Conservation (phyloP, 225 moss, liverwort and hornwort genomes). For the Climacium dendroides region DNA sequence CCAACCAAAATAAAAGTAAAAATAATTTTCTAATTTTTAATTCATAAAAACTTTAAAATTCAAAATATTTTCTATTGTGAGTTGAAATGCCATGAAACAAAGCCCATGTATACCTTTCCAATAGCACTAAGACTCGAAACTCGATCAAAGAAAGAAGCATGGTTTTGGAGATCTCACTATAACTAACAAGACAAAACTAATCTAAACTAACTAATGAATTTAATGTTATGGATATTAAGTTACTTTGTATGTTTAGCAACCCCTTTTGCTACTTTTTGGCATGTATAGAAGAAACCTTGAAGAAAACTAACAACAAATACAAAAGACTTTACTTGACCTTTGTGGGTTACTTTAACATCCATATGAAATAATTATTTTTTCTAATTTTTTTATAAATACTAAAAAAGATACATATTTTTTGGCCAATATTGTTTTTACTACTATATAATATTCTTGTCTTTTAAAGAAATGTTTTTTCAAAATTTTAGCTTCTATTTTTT, state of each 20-base stretch:
- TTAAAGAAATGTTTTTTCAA: accelerated
- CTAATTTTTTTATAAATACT: neutral
- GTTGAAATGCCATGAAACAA: no score
- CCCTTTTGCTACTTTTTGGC: accelerated
- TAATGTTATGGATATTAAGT: neutral
- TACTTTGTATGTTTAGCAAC: neutral
- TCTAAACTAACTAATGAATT: no score
- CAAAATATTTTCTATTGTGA: no score
- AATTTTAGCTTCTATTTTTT: neutral
- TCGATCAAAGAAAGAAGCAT: no score
- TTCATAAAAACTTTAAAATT: no score
- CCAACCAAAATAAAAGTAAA: no score
- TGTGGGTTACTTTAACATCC: neutral
- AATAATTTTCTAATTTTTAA: no score
- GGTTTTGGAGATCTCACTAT: no score
- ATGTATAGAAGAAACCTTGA: neutral
- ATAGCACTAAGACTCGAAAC: no score
- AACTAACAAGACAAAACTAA: no score
- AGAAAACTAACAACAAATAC: neutral
- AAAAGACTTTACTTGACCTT: accelerated
- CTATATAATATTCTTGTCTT: neutral
- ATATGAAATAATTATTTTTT: accelerated
- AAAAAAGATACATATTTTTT: neutral
- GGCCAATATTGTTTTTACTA: accelerated
- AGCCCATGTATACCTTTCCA: no score